Evolutionary conservation across 495 filamentous ascomycete genomes (phyloP).

Genomic region (Xylaria grammica): DNA sequence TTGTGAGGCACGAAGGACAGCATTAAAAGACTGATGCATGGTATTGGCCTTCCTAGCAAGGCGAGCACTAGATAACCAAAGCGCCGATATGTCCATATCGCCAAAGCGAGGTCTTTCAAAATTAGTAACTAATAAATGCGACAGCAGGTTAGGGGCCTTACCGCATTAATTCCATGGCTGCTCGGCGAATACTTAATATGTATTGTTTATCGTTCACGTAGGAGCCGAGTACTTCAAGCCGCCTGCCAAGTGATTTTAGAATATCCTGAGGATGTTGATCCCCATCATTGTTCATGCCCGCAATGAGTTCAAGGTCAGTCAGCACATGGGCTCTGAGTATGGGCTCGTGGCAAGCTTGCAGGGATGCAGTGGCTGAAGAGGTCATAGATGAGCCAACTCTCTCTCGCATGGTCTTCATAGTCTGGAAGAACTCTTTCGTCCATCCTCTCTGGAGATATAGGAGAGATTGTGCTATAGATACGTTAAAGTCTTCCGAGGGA

Average conservation of each 20-base stretch:
- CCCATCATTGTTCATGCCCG: constrained; percentile 48
- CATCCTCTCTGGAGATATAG: constrained; percentile 65
- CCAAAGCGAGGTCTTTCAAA: constrained; percentile 51
- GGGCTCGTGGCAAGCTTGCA: constrained; percentile 79
- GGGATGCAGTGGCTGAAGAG: constrained; percentile 71
- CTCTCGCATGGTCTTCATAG: constrained; percentile 68
- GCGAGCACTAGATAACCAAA: constrained; percentile 85
- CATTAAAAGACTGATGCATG: constrained; percentile 86
- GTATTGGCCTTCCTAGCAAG: constrained; percentile 85
- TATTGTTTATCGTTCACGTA: constrained; percentile 93
- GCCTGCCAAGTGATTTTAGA: constrained; percentile 67
- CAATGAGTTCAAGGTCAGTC: constrained; percentile 84
- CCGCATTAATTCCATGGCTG: constrained; percentile 78
- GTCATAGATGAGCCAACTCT: constrained; percentile 75
- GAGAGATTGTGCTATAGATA: constrained; percentile 76
- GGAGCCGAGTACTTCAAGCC: constrained; percentile 82
- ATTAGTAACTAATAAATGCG: constrained; percentile 38
- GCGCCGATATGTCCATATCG: constrained; percentile 74
- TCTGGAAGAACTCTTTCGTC: constrained; percentile 58
- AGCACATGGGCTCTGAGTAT: constrained; percentile 86
- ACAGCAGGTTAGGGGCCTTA: constrained; percentile 41
- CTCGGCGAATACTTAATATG: constrained; percentile 83
- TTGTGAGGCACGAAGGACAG: constrained; percentile 84
- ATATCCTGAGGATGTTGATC: constrained; percentile 51
- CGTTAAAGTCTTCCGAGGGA: constrained; percentile 76